phyloP scores from a whole-genome alignment of 768 basidiomycete species.

The Tubosaeta sp. region DNA sequence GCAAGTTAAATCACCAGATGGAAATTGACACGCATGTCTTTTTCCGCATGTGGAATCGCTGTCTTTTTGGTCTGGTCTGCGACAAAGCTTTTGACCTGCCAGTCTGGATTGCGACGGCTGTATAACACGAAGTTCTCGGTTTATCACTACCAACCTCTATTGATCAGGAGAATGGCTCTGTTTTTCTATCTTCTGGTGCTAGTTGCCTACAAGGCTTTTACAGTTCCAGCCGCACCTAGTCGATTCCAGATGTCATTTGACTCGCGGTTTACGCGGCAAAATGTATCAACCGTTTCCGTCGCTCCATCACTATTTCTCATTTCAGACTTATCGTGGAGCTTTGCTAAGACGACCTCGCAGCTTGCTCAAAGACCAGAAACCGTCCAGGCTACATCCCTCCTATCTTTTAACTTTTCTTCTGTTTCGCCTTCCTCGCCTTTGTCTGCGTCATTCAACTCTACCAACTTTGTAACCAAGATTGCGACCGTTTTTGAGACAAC shows the following conservation, averaged over 20 bases:
- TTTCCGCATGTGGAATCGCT: not conserved
- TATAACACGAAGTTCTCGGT: not conserved
- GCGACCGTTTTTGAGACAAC: constrained; percentile 8
- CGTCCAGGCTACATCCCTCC: not conserved
- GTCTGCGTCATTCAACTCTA: not conserved
- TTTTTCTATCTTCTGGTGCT: constrained; percentile 14
- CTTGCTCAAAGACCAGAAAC: not conserved
- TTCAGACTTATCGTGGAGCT: not conserved
- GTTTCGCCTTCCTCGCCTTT: not conserved
- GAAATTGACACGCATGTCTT: not conserved
- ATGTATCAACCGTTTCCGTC: not conserved
- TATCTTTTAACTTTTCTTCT: not conserved
- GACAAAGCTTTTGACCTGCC: not conserved
- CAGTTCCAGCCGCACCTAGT: constrained; percentile 11
- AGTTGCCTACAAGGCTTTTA: constrained; percentile 5
- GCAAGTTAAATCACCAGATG: not conserved
- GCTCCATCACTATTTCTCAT: not conserved
- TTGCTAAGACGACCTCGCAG: not conserved
- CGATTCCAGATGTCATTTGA: not conserved
- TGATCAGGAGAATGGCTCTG: constrained; percentile 6
- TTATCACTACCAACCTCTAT: not conserved
- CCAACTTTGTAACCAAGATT: constrained; percentile 9
- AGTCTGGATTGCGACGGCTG: constrained; percentile 6
- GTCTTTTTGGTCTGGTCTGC: not conserved
- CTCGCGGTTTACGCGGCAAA: not conserved